Conservation (phyloP, 2,329 filamentous ascomycete species). For the Cercospora berteroae region DNA sequence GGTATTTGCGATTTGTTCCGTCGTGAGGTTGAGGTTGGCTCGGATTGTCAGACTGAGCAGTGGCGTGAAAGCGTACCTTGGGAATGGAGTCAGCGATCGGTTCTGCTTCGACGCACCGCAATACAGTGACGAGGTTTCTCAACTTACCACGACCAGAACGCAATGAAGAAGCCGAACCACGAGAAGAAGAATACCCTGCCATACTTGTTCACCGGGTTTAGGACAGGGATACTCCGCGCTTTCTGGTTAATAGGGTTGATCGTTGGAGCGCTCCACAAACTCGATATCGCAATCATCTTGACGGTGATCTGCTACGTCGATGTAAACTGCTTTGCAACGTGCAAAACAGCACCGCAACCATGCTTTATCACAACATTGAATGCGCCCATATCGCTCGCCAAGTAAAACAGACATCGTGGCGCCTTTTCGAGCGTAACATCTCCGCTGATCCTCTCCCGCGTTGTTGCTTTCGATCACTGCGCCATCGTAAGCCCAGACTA, state of each 20-base stretch:
- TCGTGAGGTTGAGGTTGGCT: slow-evolving; percentile 68
- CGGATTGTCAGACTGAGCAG: slow-evolving; percentile 76
- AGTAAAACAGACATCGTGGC: not conserved
- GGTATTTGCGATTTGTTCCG: slow-evolving; percentile 75
- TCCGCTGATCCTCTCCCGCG: not conserved
- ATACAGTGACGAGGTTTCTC: not conserved
- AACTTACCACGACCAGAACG: slow-evolving; percentile 73
- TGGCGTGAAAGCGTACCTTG: slow-evolving; percentile 82
- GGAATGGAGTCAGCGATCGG: not conserved
- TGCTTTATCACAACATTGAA: not conserved
- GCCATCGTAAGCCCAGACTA: slow-evolving; percentile 1
- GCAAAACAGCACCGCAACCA: not conserved
- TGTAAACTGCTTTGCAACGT: not conserved
- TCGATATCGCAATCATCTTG: slow-evolving; percentile 13
- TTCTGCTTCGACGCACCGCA: not conserved
- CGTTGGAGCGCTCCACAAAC: slow-evolving; percentile 58
- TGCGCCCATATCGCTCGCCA: not conserved
- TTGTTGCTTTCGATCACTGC: not conserved
- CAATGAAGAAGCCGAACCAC: slow-evolving; percentile 80
- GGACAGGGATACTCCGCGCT: slow-evolving; percentile 71
- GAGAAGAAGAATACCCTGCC: slow-evolving; percentile 87
- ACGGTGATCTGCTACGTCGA: not conserved
- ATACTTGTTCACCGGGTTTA: slow-evolving; percentile 76
- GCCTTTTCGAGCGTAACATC: not conserved
- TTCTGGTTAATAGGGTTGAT: slow-evolving; percentile 83